phyloP scores from a whole-genome alignment of 345 rosid genomes.

The Pugionium dolabratum region DNA sequence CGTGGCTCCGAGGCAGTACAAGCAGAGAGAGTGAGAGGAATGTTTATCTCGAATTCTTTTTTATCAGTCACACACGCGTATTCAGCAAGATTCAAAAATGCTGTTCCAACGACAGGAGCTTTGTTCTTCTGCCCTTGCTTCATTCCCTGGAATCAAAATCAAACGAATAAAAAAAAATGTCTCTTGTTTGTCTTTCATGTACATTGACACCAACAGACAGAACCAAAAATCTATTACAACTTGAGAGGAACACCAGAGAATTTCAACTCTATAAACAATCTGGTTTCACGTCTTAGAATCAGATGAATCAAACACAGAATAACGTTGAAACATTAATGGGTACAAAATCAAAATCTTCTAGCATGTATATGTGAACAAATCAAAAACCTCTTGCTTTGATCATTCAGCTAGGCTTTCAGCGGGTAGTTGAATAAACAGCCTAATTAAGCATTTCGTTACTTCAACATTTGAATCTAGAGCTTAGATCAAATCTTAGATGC shows the following conservation, averaged over 20 bases:
- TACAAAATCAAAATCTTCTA: not conserved
- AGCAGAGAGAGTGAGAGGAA: constrained; percentile 51
- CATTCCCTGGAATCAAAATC: constrained; percentile 52
- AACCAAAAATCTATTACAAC: constrained; percentile 10
- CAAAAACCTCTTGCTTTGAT: constrained; percentile 2
- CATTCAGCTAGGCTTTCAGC: not conserved
- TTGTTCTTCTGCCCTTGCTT: constrained; percentile 57
- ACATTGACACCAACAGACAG: constrained; percentile 28
- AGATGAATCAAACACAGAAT: constrained; percentile 2
- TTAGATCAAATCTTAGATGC: not conserved
- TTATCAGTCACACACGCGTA: constrained; percentile 54
- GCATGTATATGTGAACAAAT: not conserved
- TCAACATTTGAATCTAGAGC: constrained; percentile 3
- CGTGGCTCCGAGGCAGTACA: constrained; percentile 44
- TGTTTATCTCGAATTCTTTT: constrained; percentile 51
- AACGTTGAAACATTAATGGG: constrained; percentile 2
- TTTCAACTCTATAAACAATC: constrained; percentile 3
- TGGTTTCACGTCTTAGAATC: not conserved
- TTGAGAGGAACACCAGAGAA: constrained; percentile 6
- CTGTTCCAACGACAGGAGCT: constrained; percentile 56
- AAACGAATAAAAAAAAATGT: not conserved
- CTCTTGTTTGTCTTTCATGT: not conserved
- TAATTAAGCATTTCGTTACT: not conserved
- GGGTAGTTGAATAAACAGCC: not conserved
- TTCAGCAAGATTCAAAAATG: constrained; percentile 63